Conservation (phyloP, 1,284 basidiomycete species). For the Dichomitus squalens region DNA sequence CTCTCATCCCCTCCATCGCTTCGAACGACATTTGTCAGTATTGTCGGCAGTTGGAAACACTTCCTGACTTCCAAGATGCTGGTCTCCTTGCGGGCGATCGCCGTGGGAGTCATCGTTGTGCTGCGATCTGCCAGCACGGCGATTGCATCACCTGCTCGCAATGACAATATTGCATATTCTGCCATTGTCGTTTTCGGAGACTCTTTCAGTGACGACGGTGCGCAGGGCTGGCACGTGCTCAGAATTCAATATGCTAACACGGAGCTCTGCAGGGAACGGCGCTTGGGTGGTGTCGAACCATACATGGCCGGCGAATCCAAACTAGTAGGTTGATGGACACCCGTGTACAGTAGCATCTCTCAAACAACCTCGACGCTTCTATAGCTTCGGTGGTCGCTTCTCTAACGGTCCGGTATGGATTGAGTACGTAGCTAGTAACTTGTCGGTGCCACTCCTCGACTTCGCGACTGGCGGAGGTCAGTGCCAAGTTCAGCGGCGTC, state of each 20-base stretch:
- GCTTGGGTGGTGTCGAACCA: slow-evolving; percentile 6
- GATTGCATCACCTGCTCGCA: no score
- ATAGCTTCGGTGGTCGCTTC: slow-evolving; percentile 3
- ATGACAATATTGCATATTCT: no score
- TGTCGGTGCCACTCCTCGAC: slow-evolving; percentile 6
- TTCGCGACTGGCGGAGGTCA: slow-evolving; percentile 10
- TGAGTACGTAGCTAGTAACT: slow-evolving; percentile 8
- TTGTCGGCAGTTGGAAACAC: background rate
- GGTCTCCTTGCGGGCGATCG: no score
- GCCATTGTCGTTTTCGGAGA: background rate
- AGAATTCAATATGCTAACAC: background rate
- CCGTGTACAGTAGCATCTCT: background rate
- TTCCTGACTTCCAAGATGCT: background rate
- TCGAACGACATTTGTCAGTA: background rate
- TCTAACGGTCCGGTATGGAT: slow-evolving; percentile 11
- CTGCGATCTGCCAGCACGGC: no score
- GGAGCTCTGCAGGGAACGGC: background rate
- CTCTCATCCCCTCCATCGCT: background rate
- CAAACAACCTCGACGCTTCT: background rate
- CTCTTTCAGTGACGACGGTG: background rate
- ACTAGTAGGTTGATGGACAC: background rate
- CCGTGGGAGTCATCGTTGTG: no score
- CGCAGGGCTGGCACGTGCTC: background rate
- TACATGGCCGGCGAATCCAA: slow-evolving; percentile 5
- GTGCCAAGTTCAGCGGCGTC: background rate